Evolutionary conservation across 208 protist species (phyloP).

Genomic region (Wallacemonas sp.): DNA sequence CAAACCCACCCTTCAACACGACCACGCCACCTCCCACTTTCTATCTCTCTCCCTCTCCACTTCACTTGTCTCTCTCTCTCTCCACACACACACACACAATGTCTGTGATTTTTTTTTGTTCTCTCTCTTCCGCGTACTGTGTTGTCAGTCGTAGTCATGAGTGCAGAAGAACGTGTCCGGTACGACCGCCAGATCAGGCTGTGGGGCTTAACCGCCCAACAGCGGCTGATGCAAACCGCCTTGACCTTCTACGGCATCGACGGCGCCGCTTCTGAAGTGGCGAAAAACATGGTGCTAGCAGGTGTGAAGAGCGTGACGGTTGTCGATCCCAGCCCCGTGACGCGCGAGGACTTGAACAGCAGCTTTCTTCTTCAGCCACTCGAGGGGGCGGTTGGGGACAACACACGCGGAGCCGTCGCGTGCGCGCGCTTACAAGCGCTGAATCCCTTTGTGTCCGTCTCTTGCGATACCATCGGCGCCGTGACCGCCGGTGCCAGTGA

Average conservation of each 20-base stretch:
- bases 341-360: constrained; percentile 22
- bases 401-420: constrained; percentile 25
- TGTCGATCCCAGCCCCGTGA: constrained; percentile 32
- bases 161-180: constrained; percentile 59
- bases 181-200: constrained; percentile 94
- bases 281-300: constrained; percentile 92
- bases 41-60: no score
- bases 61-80: not conserved
- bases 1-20: no score
- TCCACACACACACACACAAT: not conserved
- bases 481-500: not conserved
- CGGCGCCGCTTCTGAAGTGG: constrained; percentile 70
- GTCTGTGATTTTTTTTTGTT: not conserved
- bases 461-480: not conserved
- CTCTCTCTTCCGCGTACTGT: not conserved
- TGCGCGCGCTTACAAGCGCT: constrained; percentile 29
- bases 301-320: constrained; percentile 71
- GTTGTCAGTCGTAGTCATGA: constrained; percentile 24
- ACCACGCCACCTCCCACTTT: no score
- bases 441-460: constrained; percentile 48
- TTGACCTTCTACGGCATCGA: constrained; percentile 59
- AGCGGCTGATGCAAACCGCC: constrained; percentile 69
- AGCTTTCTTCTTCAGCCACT: constrained; percentile 69
- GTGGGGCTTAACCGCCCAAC: constrained; percentile 91
- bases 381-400: constrained; percentile 1